Evolutionary conservation across 306 rosid species (phyloP), one percentile per base, ranked within the genome.

Genomic region (Prunus salicina): DNA sequence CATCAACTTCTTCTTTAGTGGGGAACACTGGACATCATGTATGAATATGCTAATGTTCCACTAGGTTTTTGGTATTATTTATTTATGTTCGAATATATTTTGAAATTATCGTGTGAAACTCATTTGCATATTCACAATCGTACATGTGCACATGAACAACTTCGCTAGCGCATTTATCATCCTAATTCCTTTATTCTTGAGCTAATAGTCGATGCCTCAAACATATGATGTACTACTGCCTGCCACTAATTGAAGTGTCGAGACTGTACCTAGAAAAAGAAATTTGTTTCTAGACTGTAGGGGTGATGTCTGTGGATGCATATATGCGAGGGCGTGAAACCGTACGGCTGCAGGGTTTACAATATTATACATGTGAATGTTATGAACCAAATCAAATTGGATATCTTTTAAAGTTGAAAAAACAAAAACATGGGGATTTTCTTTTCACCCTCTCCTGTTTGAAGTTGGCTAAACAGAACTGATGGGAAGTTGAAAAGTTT

Each of bases 1-100:
- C 82, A 32, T 77, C 80, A 74, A 57, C 52, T 6, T 69, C 74
- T 74, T 72, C 47, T 53, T 6, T 27, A 74, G 86, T 84, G 90
- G 90, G 76, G 79, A 55, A 38, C 75, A 71, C 12, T 32, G n/a
- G 84, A 74, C 86, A 87, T 8, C 6, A 34, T 34, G 41, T 34
- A 34, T 34, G 3, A 58, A 71, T 13, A 51, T 80, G 77, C 46
- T 30, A 10, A 24, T 24, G 8, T 67, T 62, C 74, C 73, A 38
- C 15, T 60, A 45, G 32, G 61, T 12, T 69, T 49, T 68, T 19
- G 51, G 13, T 20, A 34, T 13, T 34, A 34, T 34, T 32, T 32
- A 32, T 32, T 34, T 34, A 34, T 34, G 41, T 34, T 34, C 0
- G 41, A 34, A 34, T 34, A 34, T 34, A 1, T 34, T 34, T 34